Evolutionary conservation across 192 early-diverging fungal genomes (phyloP).

Genomic region (Obelidium mucronatum): DNA sequence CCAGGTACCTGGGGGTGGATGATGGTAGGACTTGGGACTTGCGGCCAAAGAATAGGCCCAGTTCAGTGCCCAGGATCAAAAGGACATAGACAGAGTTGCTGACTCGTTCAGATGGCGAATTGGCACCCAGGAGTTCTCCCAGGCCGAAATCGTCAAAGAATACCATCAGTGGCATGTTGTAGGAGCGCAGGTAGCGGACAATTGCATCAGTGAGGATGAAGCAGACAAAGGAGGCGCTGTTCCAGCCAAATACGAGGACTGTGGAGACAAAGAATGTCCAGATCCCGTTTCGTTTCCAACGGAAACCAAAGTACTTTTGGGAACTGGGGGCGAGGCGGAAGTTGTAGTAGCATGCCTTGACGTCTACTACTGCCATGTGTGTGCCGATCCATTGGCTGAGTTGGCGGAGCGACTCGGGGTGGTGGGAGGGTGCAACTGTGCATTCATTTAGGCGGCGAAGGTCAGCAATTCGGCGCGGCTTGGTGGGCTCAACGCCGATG

Average conservation of each 20-base stretch:
- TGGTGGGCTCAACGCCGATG: neutral
- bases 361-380: no score
- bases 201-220: neutral
- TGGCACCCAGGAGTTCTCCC: neutral
- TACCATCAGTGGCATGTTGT: neutral
- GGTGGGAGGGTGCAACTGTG: neutral
- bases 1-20: neutral
- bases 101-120: neutral
- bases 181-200: neutral
- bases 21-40: neutral
- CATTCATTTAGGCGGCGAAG: neutral
- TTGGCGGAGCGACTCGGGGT: slow-evolving; percentile 7
- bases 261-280: neutral
- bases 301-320: no score
- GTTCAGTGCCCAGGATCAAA: neutral
- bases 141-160: neutral
- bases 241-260: neutral
- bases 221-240: neutral
- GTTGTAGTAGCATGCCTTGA: no score
- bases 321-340: no score
- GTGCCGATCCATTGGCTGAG: no score
- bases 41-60: no score
- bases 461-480: neutral
- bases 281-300: neutral
- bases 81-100: neutral